phyloP scores from a whole-genome alignment of 1,284 basidiomycete genomes.

The Malassezia caprae region DNA sequence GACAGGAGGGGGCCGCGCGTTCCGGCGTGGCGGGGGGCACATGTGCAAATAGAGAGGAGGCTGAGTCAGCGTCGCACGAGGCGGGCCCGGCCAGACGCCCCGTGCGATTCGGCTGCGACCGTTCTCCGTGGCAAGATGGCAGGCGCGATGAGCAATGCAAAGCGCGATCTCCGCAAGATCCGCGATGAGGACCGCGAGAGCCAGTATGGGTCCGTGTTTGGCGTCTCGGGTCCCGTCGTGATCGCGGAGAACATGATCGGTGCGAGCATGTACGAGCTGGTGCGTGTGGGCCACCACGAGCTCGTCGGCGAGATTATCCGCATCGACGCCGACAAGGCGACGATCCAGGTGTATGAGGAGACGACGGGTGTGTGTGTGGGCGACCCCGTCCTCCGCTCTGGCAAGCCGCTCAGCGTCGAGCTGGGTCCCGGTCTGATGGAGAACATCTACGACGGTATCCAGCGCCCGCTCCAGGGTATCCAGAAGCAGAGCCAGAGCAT shows the following conservation, averaged over 20 bases:
- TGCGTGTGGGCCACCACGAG: slow-evolving; percentile 47
- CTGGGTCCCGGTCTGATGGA: slow-evolving; percentile 94
- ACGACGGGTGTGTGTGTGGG: slow-evolving; percentile 70
- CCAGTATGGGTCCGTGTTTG: slow-evolving; percentile 38
- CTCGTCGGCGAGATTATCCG: slow-evolving; percentile 48
- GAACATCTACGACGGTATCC: slow-evolving; percentile 74
- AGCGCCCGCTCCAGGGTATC: slow-evolving; percentile 62
- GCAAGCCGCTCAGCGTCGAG: slow-evolving; percentile 94
- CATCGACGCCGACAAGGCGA: slow-evolving; percentile 54
- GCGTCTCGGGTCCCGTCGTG: slow-evolving; percentile 47
- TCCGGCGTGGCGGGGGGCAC: background rate
- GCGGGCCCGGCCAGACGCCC: background rate
- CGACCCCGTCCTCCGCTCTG: slow-evolving; percentile 91
- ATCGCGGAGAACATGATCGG: slow-evolving; percentile 48
- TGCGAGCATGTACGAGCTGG: slow-evolving; percentile 48
- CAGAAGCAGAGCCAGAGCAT: slow-evolving; percentile 94
- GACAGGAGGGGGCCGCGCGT: background rate
- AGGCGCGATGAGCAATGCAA: slow-evolving; percentile 34
- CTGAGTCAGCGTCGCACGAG: slow-evolving; percentile 7
- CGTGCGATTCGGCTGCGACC: background rate
- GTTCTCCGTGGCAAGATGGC: slow-evolving; percentile 14
- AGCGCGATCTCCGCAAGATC: slow-evolving; percentile 45
- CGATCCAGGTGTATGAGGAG: slow-evolving; percentile 98
- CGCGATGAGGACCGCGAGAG: slow-evolving; percentile 45
- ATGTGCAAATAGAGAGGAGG: slow-evolving; percentile 1